Evolutionary conservation across 371 early-diverging fungal species (phyloP), one percentile per base, ranked within the genome.

Genomic region (Dichotomocladium elegans): DNA sequence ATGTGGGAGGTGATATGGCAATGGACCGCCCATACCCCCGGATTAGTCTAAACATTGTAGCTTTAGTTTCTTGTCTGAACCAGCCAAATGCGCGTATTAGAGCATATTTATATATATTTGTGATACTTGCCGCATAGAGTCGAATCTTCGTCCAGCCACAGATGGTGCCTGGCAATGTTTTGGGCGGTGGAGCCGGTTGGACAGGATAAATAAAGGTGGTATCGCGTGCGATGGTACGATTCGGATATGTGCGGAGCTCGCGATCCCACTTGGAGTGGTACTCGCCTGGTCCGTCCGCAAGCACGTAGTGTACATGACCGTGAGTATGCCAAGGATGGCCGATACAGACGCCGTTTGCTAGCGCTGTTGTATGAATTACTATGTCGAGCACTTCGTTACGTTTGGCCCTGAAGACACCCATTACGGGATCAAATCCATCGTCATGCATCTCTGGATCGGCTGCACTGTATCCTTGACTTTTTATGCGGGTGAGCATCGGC

Each of bases 291-390:
- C 75, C 75, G 22, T 58, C 25, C 5, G 75, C 71, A 12, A 74
- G 53, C 37, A 61, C 65, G 52, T 61, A 64, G 41, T 74, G 75
- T 14, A 64, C 66, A 24, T 69, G 69, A 4, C 75, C 75, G 40
- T 74, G 75, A 1, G 69, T 71, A 40, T 74, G 75, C 69, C 70
- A 74, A 8, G 72, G 75, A 55, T 74, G 75, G 29, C 63, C 64
- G 10, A 67, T 55, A 24, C 75, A 74, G 5, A 40, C 30, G 3
- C 37, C 35, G 12, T 55, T 55, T 7, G 49, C 46, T 11, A 49
- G 51, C 8, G 59, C 41, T 5, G 64, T 71, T 6, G 61, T 55
- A 9, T 71, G 69, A 10, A 74, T 51, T 15, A 74, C 69, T 17
- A 74, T 41, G 15, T 74, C 75, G 0, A 74, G 41, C 17, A 66